Evolutionary conservation across 2,329 filamentous ascomycete genomes (phyloP), one percentile per base, ranked within the genome.

Genomic region (Aspergillus cejpii): DNA sequence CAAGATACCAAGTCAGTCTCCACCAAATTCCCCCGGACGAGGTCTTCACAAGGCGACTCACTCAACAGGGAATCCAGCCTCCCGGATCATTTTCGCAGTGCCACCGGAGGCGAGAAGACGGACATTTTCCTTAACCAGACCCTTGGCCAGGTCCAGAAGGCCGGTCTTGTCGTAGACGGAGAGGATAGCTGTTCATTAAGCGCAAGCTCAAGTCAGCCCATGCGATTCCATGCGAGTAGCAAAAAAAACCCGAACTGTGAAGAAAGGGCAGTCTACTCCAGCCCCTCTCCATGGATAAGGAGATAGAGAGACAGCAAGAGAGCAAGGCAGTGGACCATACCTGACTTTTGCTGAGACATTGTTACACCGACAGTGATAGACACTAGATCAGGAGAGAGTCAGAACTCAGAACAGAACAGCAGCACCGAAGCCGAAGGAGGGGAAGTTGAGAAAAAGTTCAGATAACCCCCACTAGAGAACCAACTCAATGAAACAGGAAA

Each of bases 151-250:
- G 71, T 96, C 90, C 56, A 96, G 74, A 56, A 95, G 80, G 49
- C 90, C 92, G 45, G 91, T 97, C 83, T 98, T 98, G 79, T 98
- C 88, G 68, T 92, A 97, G 75, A 97, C 92, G 55, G 91, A 97
- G 67, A 98, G 79, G 65, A 98, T 97, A 56, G 92, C 92, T 76
- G 42, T 48, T 45, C 21, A 41, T 17, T 37, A 19, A 14, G 39
- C 6, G 14, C 8, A 31, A 50, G 37, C 44, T 42, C 48, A 41
- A 41, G 37, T 55, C 38, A 56, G 52, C 43, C 27, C 28, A 21
- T 36, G 19, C 26, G 14, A 43, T 44, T 37, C 37, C 19, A 47
- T 40, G 41, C 15, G 31, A 43, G 27, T 41, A 44, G 45, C 51
- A n/a, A n/a, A n/a, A 44, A 31, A 47, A 50, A 43, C 45, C 28